Evolutionary conservation across 306 rosid genomes (phyloP).

Genomic region (Argentina anserina): DNA sequence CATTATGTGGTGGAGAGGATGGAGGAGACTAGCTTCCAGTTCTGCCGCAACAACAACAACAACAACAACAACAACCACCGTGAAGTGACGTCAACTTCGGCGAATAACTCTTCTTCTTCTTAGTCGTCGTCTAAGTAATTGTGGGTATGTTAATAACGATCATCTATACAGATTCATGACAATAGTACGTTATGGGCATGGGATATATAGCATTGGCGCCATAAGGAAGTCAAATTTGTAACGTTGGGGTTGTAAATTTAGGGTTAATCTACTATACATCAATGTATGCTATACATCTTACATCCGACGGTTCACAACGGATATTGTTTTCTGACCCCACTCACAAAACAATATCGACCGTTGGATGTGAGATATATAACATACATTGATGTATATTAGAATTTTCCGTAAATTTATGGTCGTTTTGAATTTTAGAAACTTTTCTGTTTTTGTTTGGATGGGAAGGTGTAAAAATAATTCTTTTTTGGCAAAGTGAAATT

Average conservation of each 20-base stretch:
- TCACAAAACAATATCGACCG: too few relatives aligned
- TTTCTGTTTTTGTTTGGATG: slow-evolving; percentile 22
- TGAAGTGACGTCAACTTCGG: slow-evolving; percentile 23
- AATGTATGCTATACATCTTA: too few relatives aligned
- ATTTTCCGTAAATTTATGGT: slow-evolving; percentile 62
- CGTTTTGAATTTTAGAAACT: slow-evolving; percentile 13
- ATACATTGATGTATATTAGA: too few relatives aligned
- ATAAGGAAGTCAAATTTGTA: neutral
- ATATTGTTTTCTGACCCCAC: too few relatives aligned
- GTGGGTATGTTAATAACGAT: slow-evolving; percentile 15
- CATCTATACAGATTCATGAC: slow-evolving; percentile 1
- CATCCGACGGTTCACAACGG: too few relatives aligned
- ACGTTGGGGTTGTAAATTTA: slow-evolving; percentile 41
- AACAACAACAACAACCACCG: slow-evolving; percentile 15
- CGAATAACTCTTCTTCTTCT: neutral
- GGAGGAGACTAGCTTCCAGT: slow-evolving; percentile 70
- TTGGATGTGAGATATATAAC: too few relatives aligned
- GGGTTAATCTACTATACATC: too few relatives aligned
- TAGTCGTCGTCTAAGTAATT: slow-evolving; percentile 9
- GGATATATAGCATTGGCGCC: slow-evolving; percentile 9
- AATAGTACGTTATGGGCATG: slow-evolving; percentile 17
- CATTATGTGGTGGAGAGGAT: slow-evolving; percentile 81
- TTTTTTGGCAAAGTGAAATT: slow-evolving; percentile 31
- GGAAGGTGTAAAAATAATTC: slow-evolving; percentile 56
- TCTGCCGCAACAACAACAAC: slow-evolving; percentile 46